phyloP scores from a whole-genome alignment of 768 basidiomycete genomes.

The Pholiota microspora region DNA sequence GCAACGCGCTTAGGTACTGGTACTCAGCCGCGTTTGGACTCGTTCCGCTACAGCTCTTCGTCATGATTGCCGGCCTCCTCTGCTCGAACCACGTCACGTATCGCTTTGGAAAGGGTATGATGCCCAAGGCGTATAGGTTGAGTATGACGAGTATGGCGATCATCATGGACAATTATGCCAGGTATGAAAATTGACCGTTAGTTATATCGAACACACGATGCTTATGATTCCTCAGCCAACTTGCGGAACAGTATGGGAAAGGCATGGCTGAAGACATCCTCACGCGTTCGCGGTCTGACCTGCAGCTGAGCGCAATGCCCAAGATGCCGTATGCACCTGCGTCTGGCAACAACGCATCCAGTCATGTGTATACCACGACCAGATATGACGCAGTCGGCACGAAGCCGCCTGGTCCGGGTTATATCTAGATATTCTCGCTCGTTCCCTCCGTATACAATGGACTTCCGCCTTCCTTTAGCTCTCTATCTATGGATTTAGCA shows the following conservation, averaged over 20 bases:
- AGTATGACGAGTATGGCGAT: constrained; percentile 70
- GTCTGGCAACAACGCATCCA: not conserved
- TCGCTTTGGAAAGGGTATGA: constrained; percentile 87
- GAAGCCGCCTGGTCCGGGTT: not conserved
- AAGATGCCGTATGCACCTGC: constrained; percentile 7
- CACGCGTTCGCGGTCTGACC: constrained; percentile 47
- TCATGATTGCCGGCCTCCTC: constrained; percentile 64
- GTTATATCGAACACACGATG: not conserved
- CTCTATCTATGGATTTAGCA: not conserved
- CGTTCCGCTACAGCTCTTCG: constrained; percentile 62
- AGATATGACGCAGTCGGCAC: not conserved
- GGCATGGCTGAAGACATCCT: constrained; percentile 55
- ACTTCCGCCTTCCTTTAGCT: not conserved
- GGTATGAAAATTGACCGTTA: constrained; percentile 31
- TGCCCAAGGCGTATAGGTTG: constrained; percentile 80
- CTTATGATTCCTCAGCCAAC: constrained; percentile 42
- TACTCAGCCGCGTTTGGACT: constrained; percentile 62
- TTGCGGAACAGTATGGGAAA: constrained; percentile 67
- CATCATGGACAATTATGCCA: constrained; percentile 84
- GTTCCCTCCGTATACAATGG: not conserved
- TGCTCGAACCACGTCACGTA: constrained; percentile 87
- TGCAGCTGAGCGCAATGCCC: constrained; percentile 22
- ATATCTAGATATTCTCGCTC: not conserved
- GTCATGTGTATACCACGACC: not conserved
- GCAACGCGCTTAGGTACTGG: constrained; percentile 56